Evolutionary conservation across 139 green algal genomes (phyloP).

Genomic region (Chlamydomonas urium): DNA sequence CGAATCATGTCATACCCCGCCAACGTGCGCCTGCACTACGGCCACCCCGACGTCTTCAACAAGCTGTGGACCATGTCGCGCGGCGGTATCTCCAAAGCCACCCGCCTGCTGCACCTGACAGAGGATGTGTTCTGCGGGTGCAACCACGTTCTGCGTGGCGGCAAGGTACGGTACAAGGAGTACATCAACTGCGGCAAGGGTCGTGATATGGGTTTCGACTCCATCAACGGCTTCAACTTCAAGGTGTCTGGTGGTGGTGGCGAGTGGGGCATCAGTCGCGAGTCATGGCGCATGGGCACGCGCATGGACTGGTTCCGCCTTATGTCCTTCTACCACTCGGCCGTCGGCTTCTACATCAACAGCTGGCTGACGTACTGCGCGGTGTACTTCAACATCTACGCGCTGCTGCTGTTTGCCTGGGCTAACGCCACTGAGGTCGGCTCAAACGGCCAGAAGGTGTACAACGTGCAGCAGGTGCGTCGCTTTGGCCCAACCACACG

Average conservation of each 20-base stretch:
- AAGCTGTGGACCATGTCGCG: conserved; percentile 40
- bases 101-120: conserved; percentile 55
- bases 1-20: conserved; percentile 37
- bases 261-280: conserved; percentile 76
- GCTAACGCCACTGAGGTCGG: conserved; percentile 20
- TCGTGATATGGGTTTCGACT: conserved; percentile 91
- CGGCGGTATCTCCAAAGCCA: conserved; percentile 42
- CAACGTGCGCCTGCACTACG: conserved; percentile 44
- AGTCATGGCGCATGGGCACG: conserved; percentile 60
- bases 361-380: conserved; percentile 28
- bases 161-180: conserved; percentile 57
- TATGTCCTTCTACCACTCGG: conserved; percentile 39
- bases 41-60: conserved; percentile 82
- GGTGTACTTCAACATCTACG: conserved; percentile 42
- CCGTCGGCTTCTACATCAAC: conserved; percentile 47
- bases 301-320: conserved; percentile 41
- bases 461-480: conserved; percentile 49
- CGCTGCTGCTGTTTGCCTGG: conserved; percentile 43
- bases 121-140: conserved; percentile 77
- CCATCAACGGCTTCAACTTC: conserved; percentile 87
- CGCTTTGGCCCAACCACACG: too few species aligned
- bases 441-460: conserved; percentile 26
- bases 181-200: conserved; percentile 66
- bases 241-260: conserved; percentile 77
- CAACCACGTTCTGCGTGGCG: conserved; percentile 75